These are phyloP conservation scores for Quercus agrifolia DNA, from an alignment of 306 rosid species.

Conservation along the genomic window DNA sequence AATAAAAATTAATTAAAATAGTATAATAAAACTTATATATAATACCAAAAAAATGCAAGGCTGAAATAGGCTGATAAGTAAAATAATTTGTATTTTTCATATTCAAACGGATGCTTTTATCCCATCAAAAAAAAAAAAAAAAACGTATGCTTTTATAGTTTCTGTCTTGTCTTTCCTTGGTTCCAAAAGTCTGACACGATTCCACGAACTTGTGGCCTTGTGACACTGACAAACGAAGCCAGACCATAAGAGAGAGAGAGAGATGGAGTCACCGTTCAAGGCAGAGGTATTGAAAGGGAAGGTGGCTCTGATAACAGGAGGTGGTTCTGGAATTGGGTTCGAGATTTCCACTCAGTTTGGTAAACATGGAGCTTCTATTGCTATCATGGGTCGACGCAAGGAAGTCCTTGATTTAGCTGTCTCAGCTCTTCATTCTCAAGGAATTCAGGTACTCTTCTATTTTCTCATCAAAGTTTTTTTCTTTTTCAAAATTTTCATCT, in stretches of 20 bases:
- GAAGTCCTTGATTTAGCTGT: conserved; percentile 73
- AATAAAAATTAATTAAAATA: too few species aligned
- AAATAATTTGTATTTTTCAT: too few species aligned
- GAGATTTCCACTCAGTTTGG: conserved; percentile 77
- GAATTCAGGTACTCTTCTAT: conserved; percentile 41
- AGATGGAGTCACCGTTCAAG: conserved; percentile 70
- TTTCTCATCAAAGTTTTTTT: not conserved
- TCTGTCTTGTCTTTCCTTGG: too few species aligned
- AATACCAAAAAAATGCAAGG: too few species aligned
- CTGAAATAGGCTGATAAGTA: too few species aligned
- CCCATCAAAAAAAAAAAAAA: too few species aligned
- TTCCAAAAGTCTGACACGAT: too few species aligned
- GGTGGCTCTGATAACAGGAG: conserved; percentile 85
- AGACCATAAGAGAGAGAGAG: not conserved
- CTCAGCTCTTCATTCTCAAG: conserved; percentile 56
- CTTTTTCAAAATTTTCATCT: not conserved
- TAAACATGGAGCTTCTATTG: conserved; percentile 84
- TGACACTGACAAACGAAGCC: not conserved
- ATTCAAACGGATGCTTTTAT: too few species aligned
- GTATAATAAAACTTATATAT: too few species aligned
- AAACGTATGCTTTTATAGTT: too few species aligned
- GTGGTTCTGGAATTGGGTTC: conserved; percentile 91
- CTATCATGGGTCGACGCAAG: conserved; percentile 86
- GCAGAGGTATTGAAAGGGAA: conserved; percentile 57
- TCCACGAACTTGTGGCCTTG: too few species aligned